phyloP scores from a whole-genome alignment of 306 rosid genomes.

The Quercus gilva region DNA sequence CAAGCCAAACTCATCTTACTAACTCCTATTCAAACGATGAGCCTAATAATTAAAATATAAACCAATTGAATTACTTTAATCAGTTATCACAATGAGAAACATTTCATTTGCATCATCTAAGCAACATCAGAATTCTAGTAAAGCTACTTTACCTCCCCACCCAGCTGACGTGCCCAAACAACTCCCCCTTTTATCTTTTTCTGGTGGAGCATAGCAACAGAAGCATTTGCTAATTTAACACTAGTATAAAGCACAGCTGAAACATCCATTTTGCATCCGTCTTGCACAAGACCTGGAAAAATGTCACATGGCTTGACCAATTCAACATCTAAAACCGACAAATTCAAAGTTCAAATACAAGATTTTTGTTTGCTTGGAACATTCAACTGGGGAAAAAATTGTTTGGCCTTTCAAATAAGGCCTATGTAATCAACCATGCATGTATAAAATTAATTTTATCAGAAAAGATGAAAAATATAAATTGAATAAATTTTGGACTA shows the following conservation, averaged over 20 bases:
- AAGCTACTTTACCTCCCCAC: constrained; percentile 76
- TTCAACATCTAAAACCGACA: constrained; percentile 10
- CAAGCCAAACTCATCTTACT: not conserved
- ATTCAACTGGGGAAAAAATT: not conserved
- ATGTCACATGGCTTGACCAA: constrained; percentile 6
- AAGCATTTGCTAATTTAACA: constrained; percentile 83
- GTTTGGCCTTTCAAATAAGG: not conserved
- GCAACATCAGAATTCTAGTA: not conserved
- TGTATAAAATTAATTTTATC: not conserved
- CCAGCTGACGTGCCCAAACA: constrained; percentile 95
- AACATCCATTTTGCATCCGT: constrained; percentile 86
- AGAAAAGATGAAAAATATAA: not conserved
- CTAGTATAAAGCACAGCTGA: constrained; percentile 85
- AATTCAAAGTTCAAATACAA: constrained; percentile 3
- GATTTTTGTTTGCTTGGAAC: constrained; percentile 3
- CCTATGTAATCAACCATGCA: not conserved
- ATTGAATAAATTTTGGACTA: not conserved
- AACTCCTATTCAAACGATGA: not conserved
- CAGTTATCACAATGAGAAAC: not conserved
- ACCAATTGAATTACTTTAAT: not conserved
- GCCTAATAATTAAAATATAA: not conserved
- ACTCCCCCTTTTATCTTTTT: constrained; percentile 65
- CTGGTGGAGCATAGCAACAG: constrained; percentile 70
- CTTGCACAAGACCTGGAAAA: constrained; percentile 80
- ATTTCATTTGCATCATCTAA: not conserved